A percentile compares a stretch with the other conserved stretches of the same genome.
These are phyloP conservation scores for Diospyros lotus DNA, from an alignment of 148 eudicot genomes.

Conservation along the genomic window DNA sequence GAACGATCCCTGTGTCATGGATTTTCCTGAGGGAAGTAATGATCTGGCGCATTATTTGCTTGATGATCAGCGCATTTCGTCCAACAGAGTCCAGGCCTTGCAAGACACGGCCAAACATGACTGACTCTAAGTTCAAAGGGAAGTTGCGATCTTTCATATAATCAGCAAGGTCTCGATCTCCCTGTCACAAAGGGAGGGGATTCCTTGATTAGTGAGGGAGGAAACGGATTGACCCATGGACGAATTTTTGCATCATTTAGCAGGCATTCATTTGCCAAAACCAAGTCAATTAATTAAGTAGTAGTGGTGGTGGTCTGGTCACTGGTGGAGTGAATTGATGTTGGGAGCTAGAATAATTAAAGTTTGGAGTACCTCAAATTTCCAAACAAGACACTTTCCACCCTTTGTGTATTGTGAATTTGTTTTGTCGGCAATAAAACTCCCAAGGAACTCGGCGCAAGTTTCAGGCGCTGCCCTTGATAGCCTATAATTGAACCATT, in stretches of 20 bases:
- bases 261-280: background rate
- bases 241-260: background rate
- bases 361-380: slow-evolving; percentile 63
- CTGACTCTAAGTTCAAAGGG: slow-evolving; percentile 73
- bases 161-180: slow-evolving; percentile 84
- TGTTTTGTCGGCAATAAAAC: slow-evolving; percentile 77
- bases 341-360: background rate
- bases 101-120: slow-evolving; percentile 85
- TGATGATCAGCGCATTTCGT: slow-evolving; percentile 78
- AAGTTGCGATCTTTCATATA: slow-evolving; percentile 78
- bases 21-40: slow-evolving; percentile 84
- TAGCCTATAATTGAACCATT: slow-evolving; percentile 96
- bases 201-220: too few species aligned
- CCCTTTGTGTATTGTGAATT: slow-evolving; percentile 68
- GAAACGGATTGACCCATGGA: too few species aligned
- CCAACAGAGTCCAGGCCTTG: slow-evolving; percentile 64
- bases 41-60: slow-evolving; percentile 94
- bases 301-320: too few species aligned
- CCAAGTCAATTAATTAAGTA: background rate
- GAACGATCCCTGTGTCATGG: slow-evolving; percentile 86
- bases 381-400: slow-evolving; percentile 98
- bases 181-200: slow-evolving; percentile 35
- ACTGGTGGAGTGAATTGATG: too few species aligned
- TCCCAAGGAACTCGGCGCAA: slow-evolving; percentile 95
- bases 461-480: slow-evolving; percentile 99